A percentile compares a stretch with the other conserved stretches of the same genome.
Conservation (phyloP, 148 eudicot genomes). For the Chenopodium suecicum region DNA sequence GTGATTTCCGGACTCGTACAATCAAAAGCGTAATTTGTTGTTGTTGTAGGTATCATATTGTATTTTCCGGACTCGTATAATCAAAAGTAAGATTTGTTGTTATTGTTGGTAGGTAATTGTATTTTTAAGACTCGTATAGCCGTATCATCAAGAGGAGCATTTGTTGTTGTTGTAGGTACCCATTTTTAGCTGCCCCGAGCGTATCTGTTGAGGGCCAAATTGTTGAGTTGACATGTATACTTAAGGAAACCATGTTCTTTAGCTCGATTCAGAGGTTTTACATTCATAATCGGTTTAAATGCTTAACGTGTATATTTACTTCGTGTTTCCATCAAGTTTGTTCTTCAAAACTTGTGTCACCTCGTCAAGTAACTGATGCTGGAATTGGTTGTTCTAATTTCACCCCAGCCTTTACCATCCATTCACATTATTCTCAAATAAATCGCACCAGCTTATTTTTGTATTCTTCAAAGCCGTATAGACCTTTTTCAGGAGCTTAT, state of each 20-base stretch:
- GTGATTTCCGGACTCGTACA: no score
- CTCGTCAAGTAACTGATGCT: not conserved
- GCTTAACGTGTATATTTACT: not conserved
- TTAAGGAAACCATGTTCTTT: not conserved
- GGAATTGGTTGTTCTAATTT: not conserved
- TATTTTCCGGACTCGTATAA: no score
- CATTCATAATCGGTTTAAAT: not conserved
- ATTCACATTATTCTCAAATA: not conserved
- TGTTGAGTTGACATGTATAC: no score
- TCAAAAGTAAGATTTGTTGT: no score
- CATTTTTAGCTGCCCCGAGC: not conserved
- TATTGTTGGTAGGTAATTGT: no score
- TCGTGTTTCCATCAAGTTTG: slow-evolving; percentile 18
- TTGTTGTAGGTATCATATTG: no score
- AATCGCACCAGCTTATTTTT: slow-evolving; percentile 6
- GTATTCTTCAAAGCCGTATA: slow-evolving; percentile 30
- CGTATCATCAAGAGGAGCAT: no score
- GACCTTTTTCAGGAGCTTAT: slow-evolving; percentile 42
- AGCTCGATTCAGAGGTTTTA: slow-evolving; percentile 9
- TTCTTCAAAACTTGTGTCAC: not conserved
- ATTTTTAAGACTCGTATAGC: no score
- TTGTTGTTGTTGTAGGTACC: no score
- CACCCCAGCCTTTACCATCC: not conserved
- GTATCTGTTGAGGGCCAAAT: not conserved
- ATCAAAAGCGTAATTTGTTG: no score